Evolutionary conservation across 1,284 basidiomycete species (phyloP), one percentile per base, ranked within the genome.

Genomic region (Prillingera fragicola): DNA sequence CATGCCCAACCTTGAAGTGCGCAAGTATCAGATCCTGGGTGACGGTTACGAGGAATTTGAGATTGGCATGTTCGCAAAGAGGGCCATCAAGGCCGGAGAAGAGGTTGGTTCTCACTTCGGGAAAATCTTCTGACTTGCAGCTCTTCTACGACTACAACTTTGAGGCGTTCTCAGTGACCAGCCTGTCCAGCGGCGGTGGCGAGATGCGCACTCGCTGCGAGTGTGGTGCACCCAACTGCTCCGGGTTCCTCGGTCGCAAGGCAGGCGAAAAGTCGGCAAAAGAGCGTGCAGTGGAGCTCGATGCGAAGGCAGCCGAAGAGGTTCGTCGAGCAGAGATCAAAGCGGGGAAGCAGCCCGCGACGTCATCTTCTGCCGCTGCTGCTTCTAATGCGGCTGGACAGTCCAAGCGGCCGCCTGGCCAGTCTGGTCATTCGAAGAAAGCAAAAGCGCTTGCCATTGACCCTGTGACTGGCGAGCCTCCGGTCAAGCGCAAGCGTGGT

Each of bases 11-110:
- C 57, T 73, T 23, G 67, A 70, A 38, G 67, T 74, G 12, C 60
- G 65, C 23, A 68, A 71, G 48, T 69, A 61, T 38, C 62, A 63
- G 42, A 67, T 59, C 0, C 40, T 67, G 6, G 67, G 69, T 3
- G 65, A 67, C 33, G 69, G 66, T 6, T 54, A 57, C 33, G 72
- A 75, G 34, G 74, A 76, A 56, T 74, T 62, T 43, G 71, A 75
- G 51, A 62, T 73, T 7, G 69, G 71, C 8, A 59, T 66, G 52
- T 75, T 73, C 62, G 71, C 74, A 3, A 45, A 58, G 24, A 55
- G 63, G 23, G 70, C 74, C 45, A 75, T 75, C 41, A 52, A 52
- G 3, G 54, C 64, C 2, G 73, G 72, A 9, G 69, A 73, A 44
- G 74, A 76, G 59, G 63, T 73, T 29, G 51, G 65, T 44, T 44